Conservation (phyloP, 768 basidiomycete species). For the Boletus subcaerulescens region DNA sequence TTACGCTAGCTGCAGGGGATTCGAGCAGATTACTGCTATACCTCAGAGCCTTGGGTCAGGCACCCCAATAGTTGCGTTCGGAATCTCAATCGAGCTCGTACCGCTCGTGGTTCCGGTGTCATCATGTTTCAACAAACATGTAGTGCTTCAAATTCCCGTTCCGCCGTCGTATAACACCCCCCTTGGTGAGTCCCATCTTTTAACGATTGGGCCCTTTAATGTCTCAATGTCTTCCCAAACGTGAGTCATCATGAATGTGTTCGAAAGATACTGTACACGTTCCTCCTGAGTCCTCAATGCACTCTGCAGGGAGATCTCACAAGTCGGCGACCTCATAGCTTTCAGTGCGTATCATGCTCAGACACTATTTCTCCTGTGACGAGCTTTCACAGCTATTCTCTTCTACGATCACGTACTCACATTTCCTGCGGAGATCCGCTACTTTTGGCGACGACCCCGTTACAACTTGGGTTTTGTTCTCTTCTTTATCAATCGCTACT, state of each 20-base stretch:
- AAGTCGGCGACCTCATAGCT: neutral
- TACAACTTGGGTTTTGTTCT: conserved; percentile 34
- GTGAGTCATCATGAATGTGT: neutral
- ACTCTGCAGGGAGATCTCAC: neutral
- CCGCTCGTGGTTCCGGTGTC: too few species aligned
- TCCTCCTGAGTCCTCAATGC: neutral
- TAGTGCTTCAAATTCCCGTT: neutral
- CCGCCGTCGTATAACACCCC: neutral
- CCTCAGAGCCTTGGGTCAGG: too few species aligned
- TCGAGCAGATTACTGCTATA: neutral
- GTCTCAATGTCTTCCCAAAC: neutral
- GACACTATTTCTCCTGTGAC: neutral
- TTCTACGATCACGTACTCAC: conserved; percentile 49
- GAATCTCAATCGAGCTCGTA: neutral
- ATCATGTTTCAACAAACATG: too few species aligned
- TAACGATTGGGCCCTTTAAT: neutral
- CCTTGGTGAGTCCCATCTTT: neutral
- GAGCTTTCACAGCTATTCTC: conserved; percentile 23
- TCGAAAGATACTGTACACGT: too few species aligned
- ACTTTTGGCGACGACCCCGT: conserved; percentile 39
- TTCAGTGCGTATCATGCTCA: conserved; percentile 1
- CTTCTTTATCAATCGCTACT: conserved; percentile 44
- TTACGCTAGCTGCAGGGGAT: neutral
- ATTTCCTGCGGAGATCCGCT: conserved; percentile 38
- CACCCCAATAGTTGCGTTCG: too few species aligned